These are phyloP conservation scores for Petrea volubilis DNA, from an alignment of 257 asterid genomes.

Conservation along the genomic window DNA sequence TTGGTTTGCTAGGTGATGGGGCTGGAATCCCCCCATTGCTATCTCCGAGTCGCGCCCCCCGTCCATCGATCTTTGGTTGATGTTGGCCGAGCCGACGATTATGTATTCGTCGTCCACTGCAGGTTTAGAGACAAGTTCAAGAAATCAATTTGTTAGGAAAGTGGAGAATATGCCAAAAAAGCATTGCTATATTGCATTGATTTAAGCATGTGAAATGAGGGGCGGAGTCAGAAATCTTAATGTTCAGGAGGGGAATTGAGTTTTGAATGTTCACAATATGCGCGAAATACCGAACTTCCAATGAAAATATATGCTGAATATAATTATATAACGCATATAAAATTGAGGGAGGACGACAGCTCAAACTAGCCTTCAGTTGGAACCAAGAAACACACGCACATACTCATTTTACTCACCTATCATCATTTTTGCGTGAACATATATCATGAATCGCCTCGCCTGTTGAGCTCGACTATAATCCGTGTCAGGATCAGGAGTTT, in stretches of 20 bases:
- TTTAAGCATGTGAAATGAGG: too few species aligned
- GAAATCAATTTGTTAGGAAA: background rate
- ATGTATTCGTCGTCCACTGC: slow-evolving; percentile 95
- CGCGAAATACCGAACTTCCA: too few species aligned
- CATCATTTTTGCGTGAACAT: slow-evolving; percentile 93
- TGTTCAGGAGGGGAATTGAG: too few species aligned
- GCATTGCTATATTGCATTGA: too few species aligned
- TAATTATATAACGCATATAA: too few species aligned
- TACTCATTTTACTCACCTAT: slow-evolving; percentile 74
- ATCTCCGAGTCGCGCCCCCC: slow-evolving; percentile 89
- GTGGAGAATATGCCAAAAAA: too few species aligned
- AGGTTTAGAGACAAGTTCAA: background rate
- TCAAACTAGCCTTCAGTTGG: too few species aligned
- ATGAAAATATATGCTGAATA: too few species aligned
- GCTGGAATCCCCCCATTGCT: slow-evolving; percentile 93
- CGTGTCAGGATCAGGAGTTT: slow-evolving; percentile 62
- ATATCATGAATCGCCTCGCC: slow-evolving; percentile 91
- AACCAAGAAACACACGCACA: too few species aligned
- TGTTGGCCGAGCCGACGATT: slow-evolving; percentile 89
- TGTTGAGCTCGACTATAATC: slow-evolving; percentile 77
- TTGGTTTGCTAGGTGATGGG: slow-evolving; percentile 45
- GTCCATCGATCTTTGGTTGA: slow-evolving; percentile 93
- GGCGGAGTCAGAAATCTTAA: too few species aligned
- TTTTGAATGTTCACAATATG: too few species aligned
- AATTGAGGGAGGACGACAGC: too few species aligned